phyloP scores from a whole-genome alignment of 1,139 yeast species.

The Saccharomyces hybrid region DNA sequence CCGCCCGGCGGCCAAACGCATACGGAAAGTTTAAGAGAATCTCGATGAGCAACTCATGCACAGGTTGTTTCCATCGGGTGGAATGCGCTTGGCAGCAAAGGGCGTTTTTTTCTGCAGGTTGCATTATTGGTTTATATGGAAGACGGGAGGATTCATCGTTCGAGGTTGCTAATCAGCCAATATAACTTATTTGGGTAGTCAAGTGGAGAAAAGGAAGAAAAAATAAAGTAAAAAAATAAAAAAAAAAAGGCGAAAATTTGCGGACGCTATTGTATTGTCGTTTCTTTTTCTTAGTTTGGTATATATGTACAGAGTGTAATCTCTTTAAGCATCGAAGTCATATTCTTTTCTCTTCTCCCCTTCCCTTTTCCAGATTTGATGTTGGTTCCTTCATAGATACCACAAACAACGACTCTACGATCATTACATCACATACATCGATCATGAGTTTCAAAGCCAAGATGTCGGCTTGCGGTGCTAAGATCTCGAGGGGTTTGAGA shows the following conservation, averaged over 20 bases:
- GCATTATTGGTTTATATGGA: not conserved
- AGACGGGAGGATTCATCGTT: not conserved
- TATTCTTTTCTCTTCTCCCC: not conserved
- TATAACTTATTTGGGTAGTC: not conserved
- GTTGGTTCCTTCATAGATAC: not conserved
- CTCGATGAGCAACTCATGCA: not conserved
- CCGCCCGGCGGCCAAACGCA: not conserved
- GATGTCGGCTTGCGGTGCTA: not conserved
- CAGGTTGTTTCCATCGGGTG: not conserved
- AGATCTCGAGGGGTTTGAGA: slow-evolving; percentile 7
- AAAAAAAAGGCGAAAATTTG: not conserved
- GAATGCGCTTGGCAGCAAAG: not conserved
- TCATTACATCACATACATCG: not conserved
- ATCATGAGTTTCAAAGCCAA: not conserved
- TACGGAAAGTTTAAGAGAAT: not conserved
- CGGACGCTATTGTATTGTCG: not conserved
- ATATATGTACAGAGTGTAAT: not conserved
- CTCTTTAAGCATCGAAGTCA: not conserved
- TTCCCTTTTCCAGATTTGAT: not conserved
- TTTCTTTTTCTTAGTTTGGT: not conserved
- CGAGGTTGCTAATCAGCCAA: not conserved
- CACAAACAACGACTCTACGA: not conserved
- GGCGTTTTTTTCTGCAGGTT: not conserved
- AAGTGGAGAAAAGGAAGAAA: not conserved
- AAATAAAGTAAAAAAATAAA: not conserved